Percentiles rank a stretch among this genome's conserved stretches.
Conservation (phyloP, 1,139 yeast genomes). For the Lodderomyces pseudojiufengensis region DNA sequence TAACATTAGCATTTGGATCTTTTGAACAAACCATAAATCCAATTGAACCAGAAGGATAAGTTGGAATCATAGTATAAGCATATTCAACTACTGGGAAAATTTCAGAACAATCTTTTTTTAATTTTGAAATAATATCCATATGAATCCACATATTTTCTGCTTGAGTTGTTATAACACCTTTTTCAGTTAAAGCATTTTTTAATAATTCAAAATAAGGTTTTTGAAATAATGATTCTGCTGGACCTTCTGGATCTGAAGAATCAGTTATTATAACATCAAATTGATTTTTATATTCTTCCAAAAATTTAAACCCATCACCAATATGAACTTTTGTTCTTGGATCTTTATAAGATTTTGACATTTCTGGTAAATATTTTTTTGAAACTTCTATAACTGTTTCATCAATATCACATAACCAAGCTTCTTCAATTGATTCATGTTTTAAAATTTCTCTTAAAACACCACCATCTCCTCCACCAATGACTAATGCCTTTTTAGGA, state of each 20-base stretch:
- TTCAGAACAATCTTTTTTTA: slow-evolving; percentile 68
- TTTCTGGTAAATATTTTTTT: slow-evolving; percentile 77
- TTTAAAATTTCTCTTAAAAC: slow-evolving; percentile 89
- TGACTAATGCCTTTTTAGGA: slow-evolving; percentile 84
- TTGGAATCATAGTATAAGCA: slow-evolving; percentile 85
- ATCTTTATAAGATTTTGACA: slow-evolving; percentile 75
- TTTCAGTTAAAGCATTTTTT: slow-evolving; percentile 72
- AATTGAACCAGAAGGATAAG: slow-evolving; percentile 91
- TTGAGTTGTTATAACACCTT: slow-evolving; percentile 89
- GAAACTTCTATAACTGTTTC: slow-evolving; percentile 83
- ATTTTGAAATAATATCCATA: slow-evolving; percentile 69
- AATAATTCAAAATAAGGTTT: slow-evolving; percentile 79
- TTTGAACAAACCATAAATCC: slow-evolving; percentile 93
- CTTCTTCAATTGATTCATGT: slow-evolving; percentile 78
- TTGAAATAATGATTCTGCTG: slow-evolving; percentile 87
- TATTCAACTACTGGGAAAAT: slow-evolving; percentile 88
- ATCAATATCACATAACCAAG: slow-evolving; percentile 88
- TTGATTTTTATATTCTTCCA: slow-evolving; percentile 63
- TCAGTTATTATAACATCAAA: slow-evolving; percentile 92
- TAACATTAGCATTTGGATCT: slow-evolving; percentile 59
- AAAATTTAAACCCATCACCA: slow-evolving; percentile 90
- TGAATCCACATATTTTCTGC: slow-evolving; percentile 91
- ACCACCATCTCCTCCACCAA: slow-evolving; percentile 98
- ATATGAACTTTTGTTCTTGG: slow-evolving; percentile 81
- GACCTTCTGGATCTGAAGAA: slow-evolving; percentile 96